A percentile compares a stretch with the other conserved stretches of the same genome.
Conservation (phyloP, 768 basidiomycete species). For the Imleria badia region DNA sequence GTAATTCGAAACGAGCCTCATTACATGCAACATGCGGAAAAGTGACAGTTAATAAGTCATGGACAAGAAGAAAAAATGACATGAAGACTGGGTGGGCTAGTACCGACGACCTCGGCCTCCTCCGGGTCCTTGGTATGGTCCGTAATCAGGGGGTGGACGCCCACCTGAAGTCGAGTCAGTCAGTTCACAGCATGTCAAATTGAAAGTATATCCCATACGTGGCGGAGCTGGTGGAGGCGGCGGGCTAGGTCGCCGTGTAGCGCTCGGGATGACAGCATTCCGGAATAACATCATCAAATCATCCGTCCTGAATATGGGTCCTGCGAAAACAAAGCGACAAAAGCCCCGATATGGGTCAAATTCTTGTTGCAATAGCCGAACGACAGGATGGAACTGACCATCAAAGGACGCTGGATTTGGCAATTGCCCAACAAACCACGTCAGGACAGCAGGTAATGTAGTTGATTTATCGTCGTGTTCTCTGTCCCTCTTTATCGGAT, state of each 20-base stretch:
- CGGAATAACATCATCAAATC: slow-evolving; percentile 86
- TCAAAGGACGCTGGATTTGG: slow-evolving; percentile 77
- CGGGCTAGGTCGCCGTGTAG: slow-evolving; percentile 46
- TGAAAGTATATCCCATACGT: slow-evolving; percentile 28
- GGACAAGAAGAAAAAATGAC: slow-evolving; percentile 11
- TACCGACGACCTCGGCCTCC: slow-evolving; percentile 44
- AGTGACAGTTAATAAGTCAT: slow-evolving; percentile 14
- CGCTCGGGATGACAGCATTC: slow-evolving; percentile 77
- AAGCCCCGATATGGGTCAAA: slow-evolving; percentile 6
- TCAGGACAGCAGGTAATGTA: slow-evolving; percentile 57
- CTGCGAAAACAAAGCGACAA: slow-evolving; percentile 39
- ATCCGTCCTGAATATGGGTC: slow-evolving; percentile 87
- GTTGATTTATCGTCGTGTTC: slow-evolving; percentile 46
- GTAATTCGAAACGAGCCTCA: background rate
- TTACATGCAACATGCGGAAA: slow-evolving; percentile 4
- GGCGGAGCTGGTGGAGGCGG: slow-evolving; percentile 56
- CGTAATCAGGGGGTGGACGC: slow-evolving; percentile 82
- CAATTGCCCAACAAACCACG: slow-evolving; percentile 83
- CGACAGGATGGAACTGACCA: slow-evolving; percentile 50
- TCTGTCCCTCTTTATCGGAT: slow-evolving; percentile 41
- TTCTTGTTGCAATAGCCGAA: slow-evolving; percentile 15
- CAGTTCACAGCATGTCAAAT: background rate
- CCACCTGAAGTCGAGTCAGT: slow-evolving; percentile 41
- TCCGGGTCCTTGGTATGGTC: slow-evolving; percentile 80
- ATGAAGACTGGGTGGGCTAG: slow-evolving; percentile 19